Conservation (phyloP, 2,329 filamentous ascomycete species). For the Aspergillus nomiae region DNA sequence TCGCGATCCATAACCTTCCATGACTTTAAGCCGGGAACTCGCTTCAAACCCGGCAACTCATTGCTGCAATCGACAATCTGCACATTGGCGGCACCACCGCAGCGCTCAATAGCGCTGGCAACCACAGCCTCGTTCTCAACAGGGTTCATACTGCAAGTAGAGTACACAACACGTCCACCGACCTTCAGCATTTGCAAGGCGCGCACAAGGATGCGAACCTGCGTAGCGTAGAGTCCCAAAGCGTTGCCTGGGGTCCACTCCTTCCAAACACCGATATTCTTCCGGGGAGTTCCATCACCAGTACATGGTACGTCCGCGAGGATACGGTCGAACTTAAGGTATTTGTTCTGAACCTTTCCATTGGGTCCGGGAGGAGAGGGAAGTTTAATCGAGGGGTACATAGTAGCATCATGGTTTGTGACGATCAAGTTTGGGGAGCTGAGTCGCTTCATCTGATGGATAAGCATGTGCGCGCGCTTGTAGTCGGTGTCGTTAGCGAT, state of each 20-base stretch:
- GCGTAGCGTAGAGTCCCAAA: slow-evolving; percentile 81
- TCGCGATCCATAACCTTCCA: slow-evolving; percentile 94
- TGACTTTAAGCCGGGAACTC: slow-evolving; percentile 71
- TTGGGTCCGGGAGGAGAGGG: slow-evolving; percentile 58
- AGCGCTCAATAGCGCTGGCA: slow-evolving; percentile 83
- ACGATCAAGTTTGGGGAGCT: slow-evolving; percentile 96
- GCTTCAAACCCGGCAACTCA: slow-evolving; percentile 73
- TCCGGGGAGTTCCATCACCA: slow-evolving; percentile 88
- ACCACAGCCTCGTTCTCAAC: slow-evolving; percentile 96
- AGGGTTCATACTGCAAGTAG: slow-evolving; percentile 98
- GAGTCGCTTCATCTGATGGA: slow-evolving; percentile 95
- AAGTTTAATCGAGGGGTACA: slow-evolving; percentile 92
- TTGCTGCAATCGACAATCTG: slow-evolving; percentile 81
- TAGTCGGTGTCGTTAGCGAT: slow-evolving; percentile 97
- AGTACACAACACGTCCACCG: slow-evolving; percentile 93
- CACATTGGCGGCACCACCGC: slow-evolving; percentile 79
- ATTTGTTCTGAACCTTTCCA: slow-evolving; percentile 61
- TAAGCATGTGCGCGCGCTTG: slow-evolving; percentile 93
- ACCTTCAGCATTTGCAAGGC: slow-evolving; percentile 95
- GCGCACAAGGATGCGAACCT: slow-evolving; percentile 85
- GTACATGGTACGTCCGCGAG: slow-evolving; percentile 96
- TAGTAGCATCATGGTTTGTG: slow-evolving; percentile 95
- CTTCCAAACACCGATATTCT: slow-evolving; percentile 92
- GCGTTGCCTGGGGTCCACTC: slow-evolving; percentile 90
- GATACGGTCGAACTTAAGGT: slow-evolving; percentile 96